Evolutionary conservation across 2,329 filamentous ascomycete genomes (phyloP), one percentile per base, ranked within the genome.

Genomic region (Colletotrichum sp.): DNA sequence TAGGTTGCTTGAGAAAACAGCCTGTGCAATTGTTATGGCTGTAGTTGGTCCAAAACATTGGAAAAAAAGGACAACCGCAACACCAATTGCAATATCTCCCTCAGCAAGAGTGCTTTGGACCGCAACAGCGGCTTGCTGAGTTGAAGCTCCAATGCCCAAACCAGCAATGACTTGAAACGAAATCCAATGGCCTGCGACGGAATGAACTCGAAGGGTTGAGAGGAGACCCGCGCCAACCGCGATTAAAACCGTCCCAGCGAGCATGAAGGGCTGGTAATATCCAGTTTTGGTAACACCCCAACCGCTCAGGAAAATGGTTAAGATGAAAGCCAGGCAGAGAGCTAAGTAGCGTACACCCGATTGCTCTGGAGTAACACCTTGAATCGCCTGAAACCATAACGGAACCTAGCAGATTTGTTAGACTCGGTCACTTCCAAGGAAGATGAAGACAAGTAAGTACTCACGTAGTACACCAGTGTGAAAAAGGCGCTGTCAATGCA

Each of bases 201-300:
- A 83, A 59, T 80, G 32, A 8, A 44, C 36, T 18, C 39, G 44
- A 10, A 76, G 73, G 3, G 73, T 72, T 12, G 73, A 76, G 1
- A 75, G 49, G 3, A 75, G 52, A 6, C 72, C 72, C 0, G 72
- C 24, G 10, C 83, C 83, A 32, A 83, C 75, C 1, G 82, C 76
- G 55, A 71, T 79, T 28, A 80, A 74, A 70, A 85, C 68, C 1
- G 83, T 79, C 2, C 81, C 81, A 2, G 78, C 59, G 6, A 85
- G 80, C 81, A 85, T 84, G 49, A 81, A 83, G 0, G 79, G 84
- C 15, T 78, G 81, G 32, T 86, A 85, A 39, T 86, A 86, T 6
- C 85, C 85, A 3, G 81, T 64, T 6, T 81, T 71, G 5, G 81
- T 82, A 24, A 83, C 78, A 1, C 34, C 69, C 72, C 72, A 75